phyloP scores from a whole-genome alignment of 495 filamentous ascomycete genomes.

The Xylaria scruposa region DNA sequence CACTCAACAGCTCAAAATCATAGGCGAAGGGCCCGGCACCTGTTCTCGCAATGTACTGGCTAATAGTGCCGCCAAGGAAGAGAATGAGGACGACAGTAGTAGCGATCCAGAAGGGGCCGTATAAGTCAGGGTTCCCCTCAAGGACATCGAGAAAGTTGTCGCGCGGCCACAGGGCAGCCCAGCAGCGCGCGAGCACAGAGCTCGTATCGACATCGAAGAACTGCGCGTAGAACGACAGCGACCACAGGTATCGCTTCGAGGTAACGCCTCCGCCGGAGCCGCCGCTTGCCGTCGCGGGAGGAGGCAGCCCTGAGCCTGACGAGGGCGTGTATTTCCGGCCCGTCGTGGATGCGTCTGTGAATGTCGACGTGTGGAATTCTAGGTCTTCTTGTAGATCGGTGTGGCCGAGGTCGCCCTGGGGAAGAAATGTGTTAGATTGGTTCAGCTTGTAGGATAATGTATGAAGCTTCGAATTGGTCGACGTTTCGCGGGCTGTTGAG shows the following conservation, averaged over 20 bases:
- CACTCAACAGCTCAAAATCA: conserved; percentile 83
- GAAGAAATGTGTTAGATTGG: conserved; percentile 28
- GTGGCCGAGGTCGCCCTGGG: conserved; percentile 93
- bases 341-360: conserved; percentile 61
- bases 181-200: conserved; percentile 81
- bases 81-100: conserved; percentile 96
- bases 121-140: conserved; percentile 96
- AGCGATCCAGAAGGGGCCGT: conserved; percentile 96
- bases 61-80: conserved; percentile 94
- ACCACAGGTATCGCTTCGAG: conserved; percentile 90
- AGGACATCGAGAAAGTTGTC: conserved; percentile 95
- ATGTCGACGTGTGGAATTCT: conserved; percentile 91
- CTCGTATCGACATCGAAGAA: conserved; percentile 98
- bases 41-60: conserved; percentile 72
- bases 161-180: conserved; percentile 83
- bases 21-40: conserved; percentile 66
- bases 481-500: too few species aligned
- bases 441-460: background rate
- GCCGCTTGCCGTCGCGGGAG: conserved; percentile 63
- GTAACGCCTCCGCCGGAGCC: conserved; percentile 53
- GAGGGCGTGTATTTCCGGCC: conserved; percentile 53
- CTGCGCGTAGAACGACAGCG: conserved; percentile 90
- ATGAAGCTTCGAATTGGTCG: background rate
- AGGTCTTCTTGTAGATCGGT: conserved; percentile 98
- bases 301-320: conserved; percentile 63